Evolutionary conservation across 2,329 filamentous ascomycete species (phyloP).

Genomic region (Macrophomina tecta): DNA sequence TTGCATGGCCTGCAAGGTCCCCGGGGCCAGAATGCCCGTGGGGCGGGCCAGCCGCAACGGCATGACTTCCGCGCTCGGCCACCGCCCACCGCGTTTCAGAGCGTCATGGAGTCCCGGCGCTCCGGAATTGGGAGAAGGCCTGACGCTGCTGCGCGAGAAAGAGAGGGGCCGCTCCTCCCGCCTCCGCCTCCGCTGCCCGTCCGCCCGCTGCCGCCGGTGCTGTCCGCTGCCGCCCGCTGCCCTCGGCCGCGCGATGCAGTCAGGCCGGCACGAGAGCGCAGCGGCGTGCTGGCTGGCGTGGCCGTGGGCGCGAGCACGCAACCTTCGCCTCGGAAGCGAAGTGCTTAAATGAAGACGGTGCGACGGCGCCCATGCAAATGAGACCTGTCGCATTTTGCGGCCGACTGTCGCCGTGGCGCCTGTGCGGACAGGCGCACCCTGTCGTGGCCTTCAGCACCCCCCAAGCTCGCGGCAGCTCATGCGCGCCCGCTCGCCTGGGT

Average conservation of each 20-base stretch:
- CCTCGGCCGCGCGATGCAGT: neutral
- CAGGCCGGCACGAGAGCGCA: no score
- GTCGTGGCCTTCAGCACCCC: neutral
- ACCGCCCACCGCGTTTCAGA: constrained; percentile 4
- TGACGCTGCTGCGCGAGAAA: no score
- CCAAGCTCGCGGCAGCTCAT: neutral
- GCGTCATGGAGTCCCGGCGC: constrained; percentile 14
- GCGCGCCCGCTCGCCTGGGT: constrained; percentile 5
- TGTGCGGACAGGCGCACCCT: neutral
- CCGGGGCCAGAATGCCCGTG: constrained; percentile 1
- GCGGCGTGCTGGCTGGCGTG: no score
- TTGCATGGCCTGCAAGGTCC: constrained; percentile 22
- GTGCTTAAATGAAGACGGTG: constrained; percentile 22
- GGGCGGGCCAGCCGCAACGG: neutral
- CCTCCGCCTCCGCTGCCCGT: neutral
- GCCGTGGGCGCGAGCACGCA: constrained; percentile 17
- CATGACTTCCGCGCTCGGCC: constrained; percentile 16
- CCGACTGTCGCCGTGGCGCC: constrained; percentile 7
- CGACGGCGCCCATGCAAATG: constrained; percentile 2
- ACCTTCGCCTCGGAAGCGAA: constrained; percentile 22
- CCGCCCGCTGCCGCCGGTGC: neutral
- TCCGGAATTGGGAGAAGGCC: constrained; percentile 8
- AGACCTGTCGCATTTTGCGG: constrained; percentile 14
- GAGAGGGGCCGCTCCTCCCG: neutral
- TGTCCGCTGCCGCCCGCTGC: neutral